Base-by-base conservation (phyloP, 2,329 filamentous ascomycete species). In the Hymenoscyphus linearis region DNA sequence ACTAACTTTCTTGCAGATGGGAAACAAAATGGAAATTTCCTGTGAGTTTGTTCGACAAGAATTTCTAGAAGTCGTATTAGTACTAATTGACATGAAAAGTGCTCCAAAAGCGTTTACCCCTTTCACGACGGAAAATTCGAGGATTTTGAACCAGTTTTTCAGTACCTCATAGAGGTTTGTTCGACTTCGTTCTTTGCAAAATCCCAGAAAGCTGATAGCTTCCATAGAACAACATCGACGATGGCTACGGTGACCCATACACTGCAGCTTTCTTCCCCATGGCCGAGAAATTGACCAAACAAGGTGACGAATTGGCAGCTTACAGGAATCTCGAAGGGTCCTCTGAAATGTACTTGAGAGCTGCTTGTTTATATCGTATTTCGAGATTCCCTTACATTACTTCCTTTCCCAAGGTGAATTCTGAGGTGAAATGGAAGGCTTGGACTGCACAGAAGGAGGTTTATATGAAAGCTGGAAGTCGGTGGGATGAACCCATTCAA, bases 331-430 rank as follows among this genome's bases (percentile, higher is more conserved):
- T 70, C 4, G 76, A 78, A 44, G 78, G 79, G 50, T 86, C 88
- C 0, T 82, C 81, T 3, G 81, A 82, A 37, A 78, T 88, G 18
- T 90, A 86, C 73, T 79, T 90, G n/a, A 84, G 88, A 25, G 86
- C 86, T 4, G 88, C 87, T 25, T 85, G 86, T 27, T 79, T 91
- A n/a, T 87, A 89, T 73, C 82, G 89, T 58, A 91, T 92, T 66
- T 81, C 86, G 0, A 81, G 89, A 16, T 91, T 92, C 70, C 88
- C 89, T 3, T 81, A 82, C 66, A 76, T 82, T 65, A 73, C 76
- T 2, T 65, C 70, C 3, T 76, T 73, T 56, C 78, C 79, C 0
- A 57, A 62, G 2, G 63, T 76, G 47, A 78, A 68, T 66, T 76
- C 76, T 52, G 71, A 73, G 1, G 71, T 74, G 55, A 86, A 91